Evolutionary conservation across 2,329 filamentous ascomycete species (phyloP).

Genomic region (Claviceps sp.): DNA sequence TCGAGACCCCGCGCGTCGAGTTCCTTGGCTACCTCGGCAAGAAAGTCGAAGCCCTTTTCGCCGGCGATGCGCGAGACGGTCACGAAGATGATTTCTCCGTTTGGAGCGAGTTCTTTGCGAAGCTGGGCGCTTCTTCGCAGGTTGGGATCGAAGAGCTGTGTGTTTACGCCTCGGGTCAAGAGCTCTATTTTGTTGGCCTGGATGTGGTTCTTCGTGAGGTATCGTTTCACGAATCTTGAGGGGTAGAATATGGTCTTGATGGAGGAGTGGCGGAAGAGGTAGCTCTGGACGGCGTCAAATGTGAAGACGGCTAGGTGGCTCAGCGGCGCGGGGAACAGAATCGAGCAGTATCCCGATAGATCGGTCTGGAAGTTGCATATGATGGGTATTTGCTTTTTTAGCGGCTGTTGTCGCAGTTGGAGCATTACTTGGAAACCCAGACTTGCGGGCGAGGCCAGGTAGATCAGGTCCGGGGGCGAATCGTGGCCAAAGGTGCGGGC

Average conservation of each 20-base stretch:
- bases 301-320: slow-evolving; percentile 48
- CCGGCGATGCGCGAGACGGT: slow-evolving; percentile 54
- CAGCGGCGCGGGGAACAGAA: slow-evolving; percentile 52
- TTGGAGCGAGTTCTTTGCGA: slow-evolving; percentile 41
- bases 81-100: slow-evolving; percentile 50
- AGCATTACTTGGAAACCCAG: slow-evolving; percentile 59
- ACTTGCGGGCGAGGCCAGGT: slow-evolving; percentile 55
- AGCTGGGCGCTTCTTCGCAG: slow-evolving; percentile 34
- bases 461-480: slow-evolving; percentile 48
- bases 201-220: slow-evolving; percentile 44
- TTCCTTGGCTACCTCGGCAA: slow-evolving; percentile 40
- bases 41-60: slow-evolving; percentile 59
- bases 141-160: slow-evolving; percentile 43
- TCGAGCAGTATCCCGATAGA: slow-evolving; percentile 53
- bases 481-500: slow-evolving; percentile 40
- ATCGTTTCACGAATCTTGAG: slow-evolving; percentile 46
- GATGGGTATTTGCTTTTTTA: slow-evolving; percentile 40
- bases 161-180: slow-evolving; percentile 52
- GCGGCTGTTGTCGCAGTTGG: slow-evolving; percentile 48
- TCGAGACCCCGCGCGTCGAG: slow-evolving; percentile 41
- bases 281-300: slow-evolving; percentile 50
- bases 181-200: slow-evolving; percentile 43
- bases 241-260: slow-evolving; percentile 59
- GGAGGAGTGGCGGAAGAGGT: slow-evolving; percentile 47
- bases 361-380: slow-evolving; percentile 63